Evolutionary conservation across 176 grass and related monocot genomes (phyloP), one percentile per base, ranked within the genome.

Genomic region (Themeda triandra): DNA sequence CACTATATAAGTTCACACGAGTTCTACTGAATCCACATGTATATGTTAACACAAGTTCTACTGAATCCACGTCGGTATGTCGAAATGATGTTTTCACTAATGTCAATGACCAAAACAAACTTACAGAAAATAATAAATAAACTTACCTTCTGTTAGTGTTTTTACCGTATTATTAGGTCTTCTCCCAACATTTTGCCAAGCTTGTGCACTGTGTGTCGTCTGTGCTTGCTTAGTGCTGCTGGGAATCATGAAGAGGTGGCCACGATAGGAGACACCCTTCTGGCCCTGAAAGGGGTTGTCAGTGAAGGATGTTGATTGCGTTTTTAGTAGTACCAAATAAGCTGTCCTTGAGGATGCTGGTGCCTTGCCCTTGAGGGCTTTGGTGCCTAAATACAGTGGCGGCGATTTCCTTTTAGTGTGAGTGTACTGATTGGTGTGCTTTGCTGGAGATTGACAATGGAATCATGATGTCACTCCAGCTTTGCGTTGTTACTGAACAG

Each of bases 321-420:
- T 71, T 76, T 60, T 74, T 25, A 33, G 76, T n/a, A n/a, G n/a
- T 67, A 80, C 67, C 19, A 53, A 30, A 78, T 24, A 63, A 44
- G 60, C 19, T 46, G 59, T 46, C 75, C 42, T 71, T 75, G 60
- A 46, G 62, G 21, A 59, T 79, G 42, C 31, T 51, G 19, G 54
- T 72, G 48, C 39, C 12, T 36, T 27, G 64, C 54, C 73, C 53
- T 73, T 73, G 75, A 66, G 18, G 49, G 10, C 54, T 79, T 68
- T 63, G 19, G 35, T 80, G 36, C 39, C n/a, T 24, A 13, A 62
- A 82, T 62, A 10, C 27, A 80, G 37, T 25, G 21, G 48, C 2
- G 9, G 2, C 11, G 2, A 6, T 25, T 13, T 1, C n/a, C n/a
- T 29, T 84, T 76, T 15, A 72, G 75, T 84, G 45, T 81, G 28